A percentile compares a stretch with the other conserved stretches of the same genome.
These are phyloP conservation scores for Cenococcum geophilum DNA, from an alignment of 495 filamentous ascomycete species.

Conservation along the genomic window DNA sequence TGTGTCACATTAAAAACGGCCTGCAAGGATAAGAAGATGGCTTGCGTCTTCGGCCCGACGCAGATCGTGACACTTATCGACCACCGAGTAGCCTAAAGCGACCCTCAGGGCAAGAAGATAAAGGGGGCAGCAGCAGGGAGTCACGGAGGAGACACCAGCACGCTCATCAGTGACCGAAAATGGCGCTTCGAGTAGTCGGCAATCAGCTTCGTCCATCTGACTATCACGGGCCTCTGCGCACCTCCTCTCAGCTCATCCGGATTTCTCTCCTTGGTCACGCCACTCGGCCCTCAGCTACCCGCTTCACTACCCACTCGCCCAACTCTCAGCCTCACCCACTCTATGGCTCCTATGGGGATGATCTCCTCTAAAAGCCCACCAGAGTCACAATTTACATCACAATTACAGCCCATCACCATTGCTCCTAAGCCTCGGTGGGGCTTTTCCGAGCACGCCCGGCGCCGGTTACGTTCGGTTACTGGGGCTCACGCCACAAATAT, in stretches of 20 bases:
- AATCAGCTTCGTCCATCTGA: background rate
- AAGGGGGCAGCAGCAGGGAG: background rate
- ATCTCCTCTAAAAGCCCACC: background rate
- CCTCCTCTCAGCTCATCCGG: background rate
- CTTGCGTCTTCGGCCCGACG: conserved; percentile 8
- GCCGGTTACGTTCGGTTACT: conserved; percentile 3
- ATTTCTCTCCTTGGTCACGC: background rate
- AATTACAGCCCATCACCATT: background rate
- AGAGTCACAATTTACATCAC: background rate
- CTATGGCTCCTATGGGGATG: background rate
- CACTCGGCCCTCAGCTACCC: background rate
- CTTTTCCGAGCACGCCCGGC: background rate
- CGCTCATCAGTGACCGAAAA: background rate
- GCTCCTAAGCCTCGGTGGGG: background rate
- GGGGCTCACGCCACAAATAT: background rate
- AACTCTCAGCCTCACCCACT: background rate
- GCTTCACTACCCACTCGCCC: background rate
- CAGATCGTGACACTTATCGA: conserved; percentile 9
- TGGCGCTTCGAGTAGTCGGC: background rate
- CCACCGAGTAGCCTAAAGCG: background rate
- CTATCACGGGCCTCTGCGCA: background rate
- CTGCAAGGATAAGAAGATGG: conserved; percentile 4
- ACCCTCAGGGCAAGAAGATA: background rate
- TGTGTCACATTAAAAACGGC: conserved; percentile 6
- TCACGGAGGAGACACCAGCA: background rate